These are phyloP conservation scores for Thozetella sp. DNA, from an alignment of 495 filamentous ascomycete species.

Conservation along the genomic window DNA sequence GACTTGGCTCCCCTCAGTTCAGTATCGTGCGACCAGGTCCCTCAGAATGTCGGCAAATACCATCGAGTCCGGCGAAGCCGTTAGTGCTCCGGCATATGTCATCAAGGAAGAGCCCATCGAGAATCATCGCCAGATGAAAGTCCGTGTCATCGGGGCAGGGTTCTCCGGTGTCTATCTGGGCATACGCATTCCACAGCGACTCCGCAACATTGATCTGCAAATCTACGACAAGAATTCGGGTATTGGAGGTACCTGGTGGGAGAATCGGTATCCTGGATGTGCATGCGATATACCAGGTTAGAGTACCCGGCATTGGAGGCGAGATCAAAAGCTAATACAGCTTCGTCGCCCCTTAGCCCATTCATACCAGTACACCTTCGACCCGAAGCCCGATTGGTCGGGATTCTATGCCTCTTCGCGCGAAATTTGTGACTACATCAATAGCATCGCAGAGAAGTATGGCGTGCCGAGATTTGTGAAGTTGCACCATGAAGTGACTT, in stretches of 20 bases:
- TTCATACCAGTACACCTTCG: slow-evolving; percentile 48
- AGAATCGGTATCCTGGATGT: slow-evolving; percentile 30
- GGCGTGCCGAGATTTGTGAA: slow-evolving; percentile 38
- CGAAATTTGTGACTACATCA: slow-evolving; percentile 59
- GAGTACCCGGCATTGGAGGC: slow-evolving; percentile 40
- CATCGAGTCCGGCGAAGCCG: no score
- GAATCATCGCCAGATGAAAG: slow-evolving; percentile 35
- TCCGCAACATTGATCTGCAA: slow-evolving; percentile 19
- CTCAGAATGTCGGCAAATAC: no score
- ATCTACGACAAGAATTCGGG: slow-evolving; percentile 30
- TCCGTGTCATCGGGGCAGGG: slow-evolving; percentile 38
- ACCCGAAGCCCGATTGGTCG: slow-evolving; percentile 59
- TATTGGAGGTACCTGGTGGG: slow-evolving; percentile 32
- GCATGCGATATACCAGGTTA: slow-evolving; percentile 29
- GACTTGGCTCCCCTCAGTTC: no score
- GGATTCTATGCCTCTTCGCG: slow-evolving; percentile 59
- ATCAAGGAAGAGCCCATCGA: slow-evolving; percentile 37
- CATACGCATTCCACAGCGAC: slow-evolving; percentile 22
- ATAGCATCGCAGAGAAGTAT: slow-evolving; percentile 54
- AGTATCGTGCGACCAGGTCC: no score
- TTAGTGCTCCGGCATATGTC: no score
- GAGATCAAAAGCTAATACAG: not conserved
- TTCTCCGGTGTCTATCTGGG: slow-evolving; percentile 39
- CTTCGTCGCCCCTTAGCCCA: not conserved
- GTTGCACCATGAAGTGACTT: slow-evolving; percentile 21